These are phyloP conservation scores for Tolypocladium album DNA, from an alignment of 2,329 filamentous ascomycete species.

Conservation along the genomic window DNA sequence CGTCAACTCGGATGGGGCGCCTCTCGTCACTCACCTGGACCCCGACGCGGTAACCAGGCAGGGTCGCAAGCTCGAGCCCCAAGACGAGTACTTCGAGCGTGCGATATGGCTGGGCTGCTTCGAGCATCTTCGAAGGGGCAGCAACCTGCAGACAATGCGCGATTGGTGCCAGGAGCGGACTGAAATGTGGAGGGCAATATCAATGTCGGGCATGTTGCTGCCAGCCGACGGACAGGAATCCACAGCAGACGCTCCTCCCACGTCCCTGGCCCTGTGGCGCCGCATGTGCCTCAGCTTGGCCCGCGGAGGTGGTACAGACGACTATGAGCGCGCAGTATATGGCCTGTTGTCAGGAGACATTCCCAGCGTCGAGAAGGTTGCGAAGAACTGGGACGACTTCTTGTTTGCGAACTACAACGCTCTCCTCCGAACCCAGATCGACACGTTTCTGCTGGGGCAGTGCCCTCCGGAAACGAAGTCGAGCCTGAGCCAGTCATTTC, in stretches of 20 bases:
- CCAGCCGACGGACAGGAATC: conserved; percentile 35
- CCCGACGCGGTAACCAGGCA: conserved; percentile 84
- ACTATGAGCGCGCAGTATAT: conserved; percentile 83
- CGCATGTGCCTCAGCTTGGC: conserved; percentile 66
- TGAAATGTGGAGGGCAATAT: conserved; percentile 81
- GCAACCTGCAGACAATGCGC: conserved; percentile 58
- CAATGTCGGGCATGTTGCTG: conserved; percentile 63
- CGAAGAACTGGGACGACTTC: conserved; percentile 73
- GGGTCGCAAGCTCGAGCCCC: conserved; percentile 60
- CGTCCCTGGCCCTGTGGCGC: conserved; percentile 57
- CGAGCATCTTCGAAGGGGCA: conserved; percentile 82
- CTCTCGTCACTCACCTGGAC: conserved; percentile 77
- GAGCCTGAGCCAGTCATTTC: conserved; percentile 46
- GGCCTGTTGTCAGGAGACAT: conserved; percentile 82
- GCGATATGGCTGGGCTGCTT: conserved; percentile 92
- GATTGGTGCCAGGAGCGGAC: conserved; percentile 81
- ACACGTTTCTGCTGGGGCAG: conserved; percentile 51
- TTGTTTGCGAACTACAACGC: conserved; percentile 83
- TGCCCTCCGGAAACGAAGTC: conserved; percentile 43
- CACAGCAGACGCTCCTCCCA: conserved; percentile 21
- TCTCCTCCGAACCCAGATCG: conserved; percentile 70
- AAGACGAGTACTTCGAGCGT: conserved; percentile 81
- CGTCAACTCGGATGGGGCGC: conserved; percentile 47
- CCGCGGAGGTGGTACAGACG: conserved; percentile 56
- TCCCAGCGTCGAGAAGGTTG: conserved; percentile 64